These are phyloP conservation scores for Linderniella brevidens DNA, from an alignment of 257 asterid species.

Conservation along the genomic window DNA sequence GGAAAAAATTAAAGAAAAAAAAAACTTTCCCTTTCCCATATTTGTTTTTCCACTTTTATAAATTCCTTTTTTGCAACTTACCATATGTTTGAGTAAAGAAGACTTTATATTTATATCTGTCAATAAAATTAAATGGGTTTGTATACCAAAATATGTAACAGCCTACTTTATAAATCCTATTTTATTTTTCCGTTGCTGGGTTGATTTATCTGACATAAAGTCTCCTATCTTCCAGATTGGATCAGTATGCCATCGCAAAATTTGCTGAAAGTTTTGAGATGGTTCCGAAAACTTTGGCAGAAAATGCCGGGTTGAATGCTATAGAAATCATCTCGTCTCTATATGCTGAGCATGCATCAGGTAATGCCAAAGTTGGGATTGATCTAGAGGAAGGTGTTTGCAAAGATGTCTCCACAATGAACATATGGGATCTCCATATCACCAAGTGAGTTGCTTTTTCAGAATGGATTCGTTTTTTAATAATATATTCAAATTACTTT, in stretches of 20 bases:
- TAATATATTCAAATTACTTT: no score
- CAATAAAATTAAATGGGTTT: no score
- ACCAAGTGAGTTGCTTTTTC: slow-evolving; percentile 54
- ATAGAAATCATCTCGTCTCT: slow-evolving; percentile 80
- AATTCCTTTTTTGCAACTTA: no score
- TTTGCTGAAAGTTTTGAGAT: slow-evolving; percentile 97
- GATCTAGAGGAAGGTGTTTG: slow-evolving; percentile 74
- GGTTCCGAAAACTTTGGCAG: slow-evolving; percentile 89
- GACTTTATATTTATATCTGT: no score
- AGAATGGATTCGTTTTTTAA: neutral
- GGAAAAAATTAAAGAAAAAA: no score
- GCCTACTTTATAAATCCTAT: neutral
- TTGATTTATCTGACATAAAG: slow-evolving; percentile 1
- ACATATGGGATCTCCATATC: slow-evolving; percentile 69
- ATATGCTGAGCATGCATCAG: slow-evolving; percentile 83
- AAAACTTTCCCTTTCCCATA: no score
- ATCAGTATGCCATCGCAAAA: slow-evolving; percentile 90
- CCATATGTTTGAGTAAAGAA: no score
- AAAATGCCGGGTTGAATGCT: slow-evolving; percentile 95
- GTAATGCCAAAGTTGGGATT: slow-evolving; percentile 69
- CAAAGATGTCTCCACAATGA: slow-evolving; percentile 45
- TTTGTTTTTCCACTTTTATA: no score
- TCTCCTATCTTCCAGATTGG: slow-evolving; percentile 43
- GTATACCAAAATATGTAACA: no score
- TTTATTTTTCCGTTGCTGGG: neutral